Percentiles rank a stretch among this genome's conserved stretches.
Evolutionary conservation across 139 green algal genomes (phyloP).

Genomic region (Micractinium conductrix): DNA sequence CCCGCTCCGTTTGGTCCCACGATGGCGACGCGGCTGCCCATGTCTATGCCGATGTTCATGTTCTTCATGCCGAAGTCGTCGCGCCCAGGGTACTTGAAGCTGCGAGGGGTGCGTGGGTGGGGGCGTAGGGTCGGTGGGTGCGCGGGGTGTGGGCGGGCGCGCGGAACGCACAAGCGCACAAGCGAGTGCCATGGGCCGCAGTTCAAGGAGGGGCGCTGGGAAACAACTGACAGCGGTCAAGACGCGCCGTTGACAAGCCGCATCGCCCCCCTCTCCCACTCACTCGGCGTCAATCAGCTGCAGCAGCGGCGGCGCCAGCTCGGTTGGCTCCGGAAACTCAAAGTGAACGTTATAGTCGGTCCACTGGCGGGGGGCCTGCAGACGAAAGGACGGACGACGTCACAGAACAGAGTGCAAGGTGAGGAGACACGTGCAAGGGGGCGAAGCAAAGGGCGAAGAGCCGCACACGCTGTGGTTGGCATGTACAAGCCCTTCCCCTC

Average conservation of each 20-base stretch:
- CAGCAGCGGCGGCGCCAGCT: slow-evolving; percentile 88
- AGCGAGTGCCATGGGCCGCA: no score
- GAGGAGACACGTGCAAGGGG: no score
- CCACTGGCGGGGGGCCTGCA: slow-evolving; percentile 73
- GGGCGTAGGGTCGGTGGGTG: background rate
- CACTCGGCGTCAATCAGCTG: slow-evolving; percentile 71
- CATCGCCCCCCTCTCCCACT: background rate
- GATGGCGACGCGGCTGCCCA: slow-evolving; percentile 94
- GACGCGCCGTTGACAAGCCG: no score
- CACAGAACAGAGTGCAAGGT: no score
- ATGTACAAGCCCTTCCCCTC: no score
- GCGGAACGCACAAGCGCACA: no score
- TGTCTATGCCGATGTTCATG: slow-evolving; percentile 98
- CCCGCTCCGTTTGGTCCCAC: slow-evolving; percentile 97
- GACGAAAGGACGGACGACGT: no score
- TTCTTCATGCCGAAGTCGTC: slow-evolving; percentile 92
- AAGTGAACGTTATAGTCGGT: slow-evolving; percentile 90
- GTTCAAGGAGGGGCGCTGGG: no score
- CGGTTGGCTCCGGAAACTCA: slow-evolving; percentile 96
- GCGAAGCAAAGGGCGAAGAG: no score
- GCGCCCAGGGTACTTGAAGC: slow-evolving; percentile 96
- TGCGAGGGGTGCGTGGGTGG: slow-evolving; percentile 23
- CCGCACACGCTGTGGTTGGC: no score
- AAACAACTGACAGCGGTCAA: no score
- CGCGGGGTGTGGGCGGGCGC: background rate